Conservation (phyloP, 1,284 basidiomycete genomes). For the Austropuccinia psidii region DNA sequence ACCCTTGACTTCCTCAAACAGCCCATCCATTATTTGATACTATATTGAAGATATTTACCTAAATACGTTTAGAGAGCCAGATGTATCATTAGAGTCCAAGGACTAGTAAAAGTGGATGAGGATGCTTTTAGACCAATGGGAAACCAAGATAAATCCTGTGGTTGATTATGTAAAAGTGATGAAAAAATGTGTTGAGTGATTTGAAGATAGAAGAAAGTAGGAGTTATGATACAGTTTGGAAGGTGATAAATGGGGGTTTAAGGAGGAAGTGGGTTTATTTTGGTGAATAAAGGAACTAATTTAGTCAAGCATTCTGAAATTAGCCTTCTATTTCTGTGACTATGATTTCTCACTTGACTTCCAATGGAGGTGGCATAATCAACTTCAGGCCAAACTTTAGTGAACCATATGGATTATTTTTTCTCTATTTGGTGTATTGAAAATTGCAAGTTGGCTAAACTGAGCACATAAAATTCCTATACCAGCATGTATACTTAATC, state of each 20-base stretch:
- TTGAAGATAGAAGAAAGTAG: conserved; percentile 9
- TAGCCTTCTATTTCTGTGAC: conserved; percentile 4
- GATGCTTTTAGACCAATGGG: not conserved
- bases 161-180: not conserved
- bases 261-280: not conserved
- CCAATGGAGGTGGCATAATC: conserved; percentile 45
- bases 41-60: not conserved
- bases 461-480: conserved; percentile 60
- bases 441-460: conserved; percentile 64
- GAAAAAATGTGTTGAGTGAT: conserved; percentile 10
- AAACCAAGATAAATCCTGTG: not conserved
- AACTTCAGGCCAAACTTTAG: conserved; percentile 61
- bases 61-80: not conserved
- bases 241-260: not conserved
- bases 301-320: not conserved
- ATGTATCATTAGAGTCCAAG: not conserved
- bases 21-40: not conserved
- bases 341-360: not conserved
- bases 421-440: conserved; percentile 74
- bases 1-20: conserved; percentile 13
- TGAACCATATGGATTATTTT: conserved; percentile 73
- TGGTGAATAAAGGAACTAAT: conserved; percentile 7
- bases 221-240: conserved; percentile 6
- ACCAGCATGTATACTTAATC: conserved; percentile 74
- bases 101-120: not conserved